Conservation (phyloP, 352 stramenopile species). For the Phytopythium oedochilum region DNA sequence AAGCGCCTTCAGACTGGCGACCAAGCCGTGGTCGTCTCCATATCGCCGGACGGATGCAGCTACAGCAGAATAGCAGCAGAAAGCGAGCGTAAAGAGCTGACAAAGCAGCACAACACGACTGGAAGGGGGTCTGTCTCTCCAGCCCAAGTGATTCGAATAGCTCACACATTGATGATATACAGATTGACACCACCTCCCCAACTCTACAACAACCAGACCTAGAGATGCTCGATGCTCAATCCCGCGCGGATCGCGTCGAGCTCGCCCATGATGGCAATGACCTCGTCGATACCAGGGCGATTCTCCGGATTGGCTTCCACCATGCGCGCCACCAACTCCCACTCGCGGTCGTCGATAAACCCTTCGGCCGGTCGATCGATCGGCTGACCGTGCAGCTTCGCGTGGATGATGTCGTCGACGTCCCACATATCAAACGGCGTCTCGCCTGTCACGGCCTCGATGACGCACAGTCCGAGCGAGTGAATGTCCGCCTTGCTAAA, state of each 20-base stretch:
- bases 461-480: not conserved
- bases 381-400: not conserved
- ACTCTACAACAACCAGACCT: too few relatives aligned
- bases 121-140: too few relatives aligned
- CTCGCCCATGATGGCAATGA: not conserved
- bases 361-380: not conserved
- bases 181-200: too few relatives aligned
- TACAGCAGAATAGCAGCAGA: too few relatives aligned
- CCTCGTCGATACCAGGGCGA: not conserved
- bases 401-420: not conserved
- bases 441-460: not conserved
- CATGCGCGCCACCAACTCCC: not conserved
- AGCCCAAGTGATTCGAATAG: too few relatives aligned
- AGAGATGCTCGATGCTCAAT: too few relatives aligned
- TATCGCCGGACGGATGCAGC: too few relatives aligned
- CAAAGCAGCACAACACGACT: too few relatives aligned
- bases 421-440: not conserved
- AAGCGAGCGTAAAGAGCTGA: too few relatives aligned
- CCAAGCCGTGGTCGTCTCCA: too few relatives aligned
- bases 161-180: too few relatives aligned
- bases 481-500: not conserved
- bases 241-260: not conserved
- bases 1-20: too few relatives aligned
- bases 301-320: not conserved
- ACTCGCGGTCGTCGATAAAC: not conserved